Percentiles rank a stretch among this genome's conserved stretches.
phyloP scores from a whole-genome alignment of 495 filamentous ascomycete species.

The Penicillium macrosclerotiorum region DNA sequence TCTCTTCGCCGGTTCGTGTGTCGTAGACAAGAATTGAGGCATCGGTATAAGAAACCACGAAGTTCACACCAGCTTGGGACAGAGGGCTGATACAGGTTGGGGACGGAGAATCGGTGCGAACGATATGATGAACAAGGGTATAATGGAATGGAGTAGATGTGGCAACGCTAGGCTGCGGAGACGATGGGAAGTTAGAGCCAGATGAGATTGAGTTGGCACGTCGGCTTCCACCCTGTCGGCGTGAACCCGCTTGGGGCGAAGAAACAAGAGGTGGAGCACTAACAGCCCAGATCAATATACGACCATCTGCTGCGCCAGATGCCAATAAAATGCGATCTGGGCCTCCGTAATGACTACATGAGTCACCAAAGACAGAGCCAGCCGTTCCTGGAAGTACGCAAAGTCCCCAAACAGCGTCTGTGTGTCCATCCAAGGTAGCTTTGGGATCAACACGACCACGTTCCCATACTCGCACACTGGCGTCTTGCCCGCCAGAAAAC shows the following conservation, averaged over 20 bases:
- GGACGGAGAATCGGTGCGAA: constrained; percentile 66
- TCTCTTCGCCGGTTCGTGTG: constrained; percentile 85
- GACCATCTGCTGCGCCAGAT: constrained; percentile 88
- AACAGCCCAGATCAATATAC: constrained; percentile 89
- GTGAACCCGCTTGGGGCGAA: constrained; percentile 70
- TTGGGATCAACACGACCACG: constrained; percentile 90
- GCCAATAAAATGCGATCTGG: constrained; percentile 85
- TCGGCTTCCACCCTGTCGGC: constrained; percentile 70
- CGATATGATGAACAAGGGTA: constrained; percentile 79
- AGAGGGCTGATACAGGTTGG: constrained; percentile 91
- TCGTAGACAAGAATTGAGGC: constrained; percentile 88
- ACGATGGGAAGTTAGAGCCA: constrained; percentile 83
- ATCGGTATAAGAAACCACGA: constrained; percentile 90
- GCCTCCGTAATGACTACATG: constrained; percentile 65
- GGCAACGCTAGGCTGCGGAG: constrained; percentile 83
- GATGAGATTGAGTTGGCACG: constrained; percentile 88
- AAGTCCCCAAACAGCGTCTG: constrained; percentile 92
- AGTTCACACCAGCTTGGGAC: constrained; percentile 80
- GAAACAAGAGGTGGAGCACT: constrained; percentile 84
- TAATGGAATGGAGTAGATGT: constrained; percentile 64
- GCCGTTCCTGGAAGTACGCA: constrained; percentile 88
- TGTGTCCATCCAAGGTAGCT: constrained; percentile 90
- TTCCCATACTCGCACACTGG: constrained; percentile 93
- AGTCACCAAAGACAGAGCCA: constrained; percentile 70
- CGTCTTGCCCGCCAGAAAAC: constrained; percentile 94